phyloP scores from a whole-genome alignment of 2,329 filamentous ascomycete species.

The Verticillium nubilum region DNA sequence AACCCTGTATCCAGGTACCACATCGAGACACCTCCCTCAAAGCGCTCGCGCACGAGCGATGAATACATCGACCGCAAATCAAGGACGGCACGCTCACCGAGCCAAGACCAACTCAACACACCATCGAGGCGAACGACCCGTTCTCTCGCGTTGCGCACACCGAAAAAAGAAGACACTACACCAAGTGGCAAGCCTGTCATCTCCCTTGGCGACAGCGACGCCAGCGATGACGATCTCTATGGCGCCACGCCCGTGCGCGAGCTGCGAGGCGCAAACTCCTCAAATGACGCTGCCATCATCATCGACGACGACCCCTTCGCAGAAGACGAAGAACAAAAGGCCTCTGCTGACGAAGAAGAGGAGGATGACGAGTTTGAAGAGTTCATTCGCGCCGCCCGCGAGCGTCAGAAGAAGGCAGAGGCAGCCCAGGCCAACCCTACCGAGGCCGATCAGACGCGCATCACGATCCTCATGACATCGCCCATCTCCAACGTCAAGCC shows the following conservation, averaged over 20 bases:
- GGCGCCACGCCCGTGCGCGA: slow-evolving; percentile 11
- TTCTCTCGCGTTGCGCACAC: slow-evolving; percentile 7
- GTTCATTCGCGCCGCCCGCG: slow-evolving; percentile 38
- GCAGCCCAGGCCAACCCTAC: background rate
- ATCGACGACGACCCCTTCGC: slow-evolving; percentile 18
- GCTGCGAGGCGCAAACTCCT: background rate
- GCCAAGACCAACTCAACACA: slow-evolving; percentile 1
- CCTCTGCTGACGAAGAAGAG: slow-evolving; percentile 14
- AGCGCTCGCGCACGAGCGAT: slow-evolving; percentile 22
- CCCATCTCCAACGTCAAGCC: slow-evolving; percentile 54
- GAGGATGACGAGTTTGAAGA: slow-evolving; percentile 38
- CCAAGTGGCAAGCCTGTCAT: slow-evolving; percentile 9
- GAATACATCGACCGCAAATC: slow-evolving; percentile 7
- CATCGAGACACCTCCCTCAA: slow-evolving; percentile 30
- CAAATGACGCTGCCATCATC: slow-evolving; percentile 10
- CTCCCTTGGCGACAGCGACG: slow-evolving; percentile 15
- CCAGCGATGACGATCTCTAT: slow-evolving; percentile 7
- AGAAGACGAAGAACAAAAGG: slow-evolving; percentile 4
- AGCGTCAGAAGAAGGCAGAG: slow-evolving; percentile 14
- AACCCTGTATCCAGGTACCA: slow-evolving; percentile 17
- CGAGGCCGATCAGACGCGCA: slow-evolving; percentile 10
- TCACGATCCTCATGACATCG: slow-evolving; percentile 51
- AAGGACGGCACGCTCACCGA: slow-evolving; percentile 4
- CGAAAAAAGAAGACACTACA: slow-evolving; percentile 7
- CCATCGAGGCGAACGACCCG: slow-evolving; percentile 8